Percentiles rank a stretch among this genome's conserved stretches.
Conservation (phyloP, 2,329 filamentous ascomycete species). For the Grosmannia penicillata region DNA sequence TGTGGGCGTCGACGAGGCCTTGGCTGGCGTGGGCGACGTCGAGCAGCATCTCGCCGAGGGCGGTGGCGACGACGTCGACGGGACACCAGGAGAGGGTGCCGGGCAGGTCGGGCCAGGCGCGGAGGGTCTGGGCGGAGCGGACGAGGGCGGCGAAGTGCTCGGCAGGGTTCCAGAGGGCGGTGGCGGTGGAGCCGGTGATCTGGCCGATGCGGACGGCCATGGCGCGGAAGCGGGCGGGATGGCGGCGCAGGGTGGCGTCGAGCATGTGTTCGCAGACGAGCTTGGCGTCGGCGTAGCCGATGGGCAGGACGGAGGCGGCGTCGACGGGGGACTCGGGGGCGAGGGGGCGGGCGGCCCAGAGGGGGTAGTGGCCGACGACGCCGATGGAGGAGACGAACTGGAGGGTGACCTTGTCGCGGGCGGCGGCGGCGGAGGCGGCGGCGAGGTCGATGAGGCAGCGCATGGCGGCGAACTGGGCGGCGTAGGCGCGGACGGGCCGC, state of each 20-base stretch:
- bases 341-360: conserved; percentile 12
- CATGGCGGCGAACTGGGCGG: conserved; percentile 28
- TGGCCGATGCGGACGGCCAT: conserved; percentile 33
- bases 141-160: conserved; percentile 35
- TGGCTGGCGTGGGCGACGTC: no score
- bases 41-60: conserved; percentile 15
- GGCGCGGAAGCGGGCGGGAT: conserved; percentile 24
- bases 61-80: conserved; percentile 21
- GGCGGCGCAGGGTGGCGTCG: conserved; percentile 26
- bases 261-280: conserved; percentile 34
- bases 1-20: conserved; percentile 5
- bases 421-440: no score
- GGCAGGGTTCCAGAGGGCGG: conserved; percentile 37
- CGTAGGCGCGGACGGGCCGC: conserved; percentile 22
- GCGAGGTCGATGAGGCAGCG: conserved; percentile 31
- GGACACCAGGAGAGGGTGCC: conserved; percentile 29
- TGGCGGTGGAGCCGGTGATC: conserved; percentile 32
- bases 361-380: conserved; percentile 20
- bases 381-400: conserved; percentile 27
- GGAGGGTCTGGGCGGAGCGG: conserved; percentile 31
- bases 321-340: conserved; percentile 28
- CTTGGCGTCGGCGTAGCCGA: conserved; percentile 39
- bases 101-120: conserved; percentile 22
- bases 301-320: conserved; percentile 24
- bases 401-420: conserved; percentile 20